Conservation (phyloP, 768 basidiomycete genomes). For the Tephrocybe sp. region DNA sequence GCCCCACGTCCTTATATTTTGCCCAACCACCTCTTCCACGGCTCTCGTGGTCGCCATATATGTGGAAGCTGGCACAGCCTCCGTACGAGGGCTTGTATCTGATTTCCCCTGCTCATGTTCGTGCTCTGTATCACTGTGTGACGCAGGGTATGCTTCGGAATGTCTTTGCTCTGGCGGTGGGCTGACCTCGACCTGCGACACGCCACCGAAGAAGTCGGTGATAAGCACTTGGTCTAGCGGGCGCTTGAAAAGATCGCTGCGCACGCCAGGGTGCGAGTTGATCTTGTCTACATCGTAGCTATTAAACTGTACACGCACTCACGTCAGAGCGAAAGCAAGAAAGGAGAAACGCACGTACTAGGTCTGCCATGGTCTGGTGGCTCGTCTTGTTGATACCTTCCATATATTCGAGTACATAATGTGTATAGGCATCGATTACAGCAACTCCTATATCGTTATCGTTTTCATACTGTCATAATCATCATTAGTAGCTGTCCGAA, state of each 20-base stretch:
- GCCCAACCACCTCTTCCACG: neutral
- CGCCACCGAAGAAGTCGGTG: slow-evolving; percentile 89
- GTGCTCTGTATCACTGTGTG: neutral
- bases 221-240: slow-evolving; percentile 59
- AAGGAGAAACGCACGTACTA: slow-evolving; percentile 50
- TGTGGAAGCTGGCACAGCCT: neutral
- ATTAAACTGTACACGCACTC: slow-evolving; percentile 55
- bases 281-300: slow-evolving; percentile 74
- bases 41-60: neutral
- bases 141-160: neutral
- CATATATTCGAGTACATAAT: slow-evolving; percentile 87
- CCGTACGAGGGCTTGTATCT: neutral
- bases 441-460: slow-evolving; percentile 94
- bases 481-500: neutral
- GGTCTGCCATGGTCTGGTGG: slow-evolving; percentile 71
- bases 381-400: slow-evolving; percentile 93
- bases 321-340: neutral
- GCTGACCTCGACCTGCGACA: slow-evolving; percentile 76
- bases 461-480: slow-evolving; percentile 68
- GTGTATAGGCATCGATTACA: slow-evolving; percentile 94
- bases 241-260: slow-evolving; percentile 75
- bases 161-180: neutral
- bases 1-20: slow-evolving; percentile 25
- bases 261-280: slow-evolving; percentile 85
- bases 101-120: neutral